Percentiles rank a stretch among this genome's conserved stretches.
Conservation (phyloP, 1,284 basidiomycete genomes). For the Sanguinoderma infundibulare region DNA sequence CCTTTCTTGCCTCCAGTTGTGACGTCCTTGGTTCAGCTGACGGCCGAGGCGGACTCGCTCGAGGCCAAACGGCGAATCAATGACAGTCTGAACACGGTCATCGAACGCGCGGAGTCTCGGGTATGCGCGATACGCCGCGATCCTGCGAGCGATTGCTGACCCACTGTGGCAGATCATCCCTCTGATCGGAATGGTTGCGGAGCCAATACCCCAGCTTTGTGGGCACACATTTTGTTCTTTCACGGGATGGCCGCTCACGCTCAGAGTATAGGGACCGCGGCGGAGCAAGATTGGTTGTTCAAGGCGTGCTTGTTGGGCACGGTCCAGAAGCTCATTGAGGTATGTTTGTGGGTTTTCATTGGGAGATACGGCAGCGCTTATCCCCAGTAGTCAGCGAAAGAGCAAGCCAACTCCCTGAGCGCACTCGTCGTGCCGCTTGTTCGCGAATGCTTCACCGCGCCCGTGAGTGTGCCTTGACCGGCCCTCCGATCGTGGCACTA, state of each 20-base stretch:
- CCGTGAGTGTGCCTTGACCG: constrained; percentile 43
- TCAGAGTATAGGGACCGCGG: constrained; percentile 55
- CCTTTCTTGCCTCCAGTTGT: constrained; percentile 64
- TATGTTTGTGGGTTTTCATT: constrained; percentile 36
- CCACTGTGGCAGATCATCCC: constrained; percentile 63
- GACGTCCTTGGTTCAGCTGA: constrained; percentile 67
- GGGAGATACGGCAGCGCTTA: not conserved
- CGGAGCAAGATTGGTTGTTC: constrained; percentile 80
- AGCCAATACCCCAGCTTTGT: constrained; percentile 81
- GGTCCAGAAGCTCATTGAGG: constrained; percentile 75
- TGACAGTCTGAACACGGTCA: constrained; percentile 71
- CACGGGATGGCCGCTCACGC: constrained; percentile 13
- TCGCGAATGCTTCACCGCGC: constrained; percentile 72
- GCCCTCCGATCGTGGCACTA: not conserved
- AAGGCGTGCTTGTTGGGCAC: constrained; percentile 77
- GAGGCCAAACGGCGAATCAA: constrained; percentile 82
- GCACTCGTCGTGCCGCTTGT: constrained; percentile 76
- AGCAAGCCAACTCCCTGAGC: constrained; percentile 60
- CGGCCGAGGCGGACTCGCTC: constrained; percentile 76
- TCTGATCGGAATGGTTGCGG: constrained; percentile 65
- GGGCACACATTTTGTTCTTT: constrained; percentile 34
- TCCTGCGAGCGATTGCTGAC: not conserved
- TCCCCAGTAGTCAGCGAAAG: constrained; percentile 57
- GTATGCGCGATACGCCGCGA: constrained; percentile 43
- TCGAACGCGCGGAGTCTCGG: constrained; percentile 66